Percentiles rank a stretch among this genome's conserved stretches.
phyloP scores from a whole-genome alignment of 1,139 yeast genomes.

The Protomyces gravidus region DNA sequence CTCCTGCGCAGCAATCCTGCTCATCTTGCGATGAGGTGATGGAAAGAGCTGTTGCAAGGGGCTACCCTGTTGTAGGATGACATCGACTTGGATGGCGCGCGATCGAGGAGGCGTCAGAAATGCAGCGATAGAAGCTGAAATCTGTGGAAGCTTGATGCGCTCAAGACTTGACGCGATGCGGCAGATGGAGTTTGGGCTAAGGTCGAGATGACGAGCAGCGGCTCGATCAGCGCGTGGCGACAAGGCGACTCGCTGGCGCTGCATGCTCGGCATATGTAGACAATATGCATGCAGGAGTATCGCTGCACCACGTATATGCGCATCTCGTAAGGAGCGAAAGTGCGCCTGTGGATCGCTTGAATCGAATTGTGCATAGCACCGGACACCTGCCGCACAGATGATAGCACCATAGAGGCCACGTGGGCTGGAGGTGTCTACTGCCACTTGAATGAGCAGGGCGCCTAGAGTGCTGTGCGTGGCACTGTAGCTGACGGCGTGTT shows the following conservation, averaged over 20 bases:
- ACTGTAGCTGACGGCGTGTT: neutral
- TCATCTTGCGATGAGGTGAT: neutral
- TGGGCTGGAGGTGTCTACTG: neutral
- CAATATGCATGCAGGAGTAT: neutral
- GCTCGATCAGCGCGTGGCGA: neutral
- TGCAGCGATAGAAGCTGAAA: neutral
- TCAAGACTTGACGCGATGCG: neutral
- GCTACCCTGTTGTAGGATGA: constrained; percentile 1
- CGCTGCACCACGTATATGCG: neutral
- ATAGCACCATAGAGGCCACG: neutral
- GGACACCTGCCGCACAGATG: neutral
- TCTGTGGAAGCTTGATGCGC: neutral
- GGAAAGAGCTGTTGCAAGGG: neutral
- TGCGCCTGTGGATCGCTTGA: neutral
- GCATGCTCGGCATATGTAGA: neutral
- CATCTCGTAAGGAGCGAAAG: neutral
- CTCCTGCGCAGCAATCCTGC: neutral
- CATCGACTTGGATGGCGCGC: neutral
- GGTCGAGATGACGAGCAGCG: neutral
- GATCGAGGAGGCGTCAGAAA: constrained; percentile 6
- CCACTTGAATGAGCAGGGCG: neutral
- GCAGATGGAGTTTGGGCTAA: neutral
- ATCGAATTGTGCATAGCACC: neutral
- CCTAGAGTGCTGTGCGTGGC: neutral
- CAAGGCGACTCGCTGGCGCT: neutral